Percentiles rank a stretch among this genome's conserved stretches.
Evolutionary conservation across 2,329 filamentous ascomycete species (phyloP).

Genomic region (Corynespora cassiicola): DNA sequence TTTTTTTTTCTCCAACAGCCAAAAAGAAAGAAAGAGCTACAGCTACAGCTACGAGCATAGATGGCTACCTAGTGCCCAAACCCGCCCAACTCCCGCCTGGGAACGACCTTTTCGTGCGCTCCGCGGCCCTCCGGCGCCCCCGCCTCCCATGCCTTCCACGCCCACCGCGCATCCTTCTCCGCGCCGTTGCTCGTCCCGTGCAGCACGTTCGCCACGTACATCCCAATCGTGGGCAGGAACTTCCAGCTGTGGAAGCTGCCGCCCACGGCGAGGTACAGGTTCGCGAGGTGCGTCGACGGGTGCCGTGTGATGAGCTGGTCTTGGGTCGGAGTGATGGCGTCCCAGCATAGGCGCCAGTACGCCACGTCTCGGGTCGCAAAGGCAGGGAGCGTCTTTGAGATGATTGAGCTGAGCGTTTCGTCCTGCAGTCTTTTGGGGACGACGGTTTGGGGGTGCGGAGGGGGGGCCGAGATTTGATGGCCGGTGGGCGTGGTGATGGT

Average conservation of each 20-base stretch:
- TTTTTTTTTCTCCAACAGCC: no score
- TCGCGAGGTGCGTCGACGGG: slow-evolving; percentile 56
- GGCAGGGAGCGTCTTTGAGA: slow-evolving; percentile 34
- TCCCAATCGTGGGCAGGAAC: slow-evolving; percentile 68
- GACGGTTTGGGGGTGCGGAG: slow-evolving; percentile 52
- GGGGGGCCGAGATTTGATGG: slow-evolving; percentile 60
- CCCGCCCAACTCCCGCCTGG: slow-evolving; percentile 50
- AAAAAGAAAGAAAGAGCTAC: no score
- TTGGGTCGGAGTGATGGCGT: slow-evolving; percentile 67
- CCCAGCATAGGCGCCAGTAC: slow-evolving; percentile 62
- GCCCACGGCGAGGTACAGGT: slow-evolving; percentile 66
- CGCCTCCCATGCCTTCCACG: slow-evolving; percentile 37
- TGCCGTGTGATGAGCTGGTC: slow-evolving; percentile 65
- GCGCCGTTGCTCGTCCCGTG: slow-evolving; percentile 41
- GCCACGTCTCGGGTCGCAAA: slow-evolving; percentile 45
- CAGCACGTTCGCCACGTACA: slow-evolving; percentile 60
- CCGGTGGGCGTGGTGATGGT: slow-evolving; percentile 55
- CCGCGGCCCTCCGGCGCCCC: slow-evolving; percentile 55
- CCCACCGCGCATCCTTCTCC: slow-evolving; percentile 43
- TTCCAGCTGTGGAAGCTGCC: slow-evolving; percentile 71
- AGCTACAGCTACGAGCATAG: no score
- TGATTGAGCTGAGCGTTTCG: slow-evolving; percentile 44
- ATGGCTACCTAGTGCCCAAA: no score
- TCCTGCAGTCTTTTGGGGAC: slow-evolving; percentile 51
- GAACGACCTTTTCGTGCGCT: slow-evolving; percentile 86